phyloP scores from a whole-genome alignment of 768 basidiomycete genomes.

The Lanmaoa rubissima region DNA sequence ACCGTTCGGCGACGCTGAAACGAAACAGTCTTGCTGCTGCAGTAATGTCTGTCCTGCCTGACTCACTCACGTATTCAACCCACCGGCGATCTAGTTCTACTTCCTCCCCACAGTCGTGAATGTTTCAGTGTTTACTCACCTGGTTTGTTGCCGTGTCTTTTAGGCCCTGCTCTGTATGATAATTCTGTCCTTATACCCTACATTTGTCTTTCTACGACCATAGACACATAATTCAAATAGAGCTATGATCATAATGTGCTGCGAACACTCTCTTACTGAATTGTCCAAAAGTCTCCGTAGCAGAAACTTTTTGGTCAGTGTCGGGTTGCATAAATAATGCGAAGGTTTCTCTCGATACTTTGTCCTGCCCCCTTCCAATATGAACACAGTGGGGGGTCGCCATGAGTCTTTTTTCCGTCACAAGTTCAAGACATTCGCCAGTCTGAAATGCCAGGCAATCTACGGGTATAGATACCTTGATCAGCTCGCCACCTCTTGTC shows the following conservation, averaged over 20 bases:
- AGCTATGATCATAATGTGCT: conserved; percentile 41
- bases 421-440: conserved; percentile 90
- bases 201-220: background rate
- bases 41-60: conserved; percentile 60
- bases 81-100: conserved; percentile 40
- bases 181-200: conserved; percentile 7
- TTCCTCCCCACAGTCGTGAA: conserved; percentile 27
- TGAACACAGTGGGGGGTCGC: conserved; percentile 96
- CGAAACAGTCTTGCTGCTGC: conserved; percentile 64
- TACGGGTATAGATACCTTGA: conserved; percentile 82
- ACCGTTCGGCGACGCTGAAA: conserved; percentile 42
- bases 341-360: conserved; percentile 82
- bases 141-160: background rate
- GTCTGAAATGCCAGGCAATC: conserved; percentile 95
- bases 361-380: conserved; percentile 54
- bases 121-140: background rate
- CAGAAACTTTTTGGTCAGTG: conserved; percentile 68
- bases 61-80: conserved; percentile 44
- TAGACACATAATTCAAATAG: conserved; percentile 22
- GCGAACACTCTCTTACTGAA: conserved; percentile 84
- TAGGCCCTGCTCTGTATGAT: background rate
- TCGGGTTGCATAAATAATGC: conserved; percentile 90
- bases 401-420: conserved; percentile 74
- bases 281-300: conserved; percentile 77
- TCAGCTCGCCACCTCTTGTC: conserved; percentile 73